phyloP scores from a whole-genome alignment of 78 protist species.

The Guillardia theta region DNA sequence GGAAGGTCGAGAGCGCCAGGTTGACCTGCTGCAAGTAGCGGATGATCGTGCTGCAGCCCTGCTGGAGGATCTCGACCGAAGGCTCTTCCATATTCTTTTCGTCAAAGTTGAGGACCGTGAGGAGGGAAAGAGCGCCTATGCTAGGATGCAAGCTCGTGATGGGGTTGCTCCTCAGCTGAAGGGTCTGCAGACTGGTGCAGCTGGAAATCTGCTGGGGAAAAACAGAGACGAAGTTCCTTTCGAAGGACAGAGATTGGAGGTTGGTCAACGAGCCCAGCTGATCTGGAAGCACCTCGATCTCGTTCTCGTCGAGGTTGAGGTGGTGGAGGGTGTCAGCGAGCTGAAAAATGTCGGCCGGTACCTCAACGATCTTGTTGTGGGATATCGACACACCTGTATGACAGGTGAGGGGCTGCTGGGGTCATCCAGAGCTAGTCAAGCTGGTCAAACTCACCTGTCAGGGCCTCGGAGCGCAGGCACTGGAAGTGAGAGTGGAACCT shows the following conservation, averaged over 20 bases:
- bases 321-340: neutral
- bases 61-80: neutral
- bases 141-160: neutral
- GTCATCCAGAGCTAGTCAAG: neutral
- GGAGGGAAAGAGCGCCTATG: neutral
- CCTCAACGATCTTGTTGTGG: neutral
- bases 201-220: neutral
- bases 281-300: conserved; percentile 16
- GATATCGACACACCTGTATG: neutral
- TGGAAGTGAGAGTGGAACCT: neutral
- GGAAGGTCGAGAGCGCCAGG: neutral
- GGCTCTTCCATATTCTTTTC: neutral
- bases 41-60: neutral
- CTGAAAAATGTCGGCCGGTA: neutral
- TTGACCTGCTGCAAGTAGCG: neutral
- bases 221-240: neutral
- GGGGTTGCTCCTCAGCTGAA: neutral
- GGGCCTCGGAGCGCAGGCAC: too few relatives aligned
- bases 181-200: neutral
- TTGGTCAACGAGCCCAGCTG: neutral
- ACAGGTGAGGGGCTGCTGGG: too few relatives aligned
- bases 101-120: neutral
- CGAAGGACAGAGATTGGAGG: neutral
- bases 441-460: neutral
- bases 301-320: conserved; percentile 37